These are phyloP conservation scores for Cyclotella choctawhatcheeana DNA, from an alignment of 108 stramenopile genomes.

Conservation along the genomic window DNA sequence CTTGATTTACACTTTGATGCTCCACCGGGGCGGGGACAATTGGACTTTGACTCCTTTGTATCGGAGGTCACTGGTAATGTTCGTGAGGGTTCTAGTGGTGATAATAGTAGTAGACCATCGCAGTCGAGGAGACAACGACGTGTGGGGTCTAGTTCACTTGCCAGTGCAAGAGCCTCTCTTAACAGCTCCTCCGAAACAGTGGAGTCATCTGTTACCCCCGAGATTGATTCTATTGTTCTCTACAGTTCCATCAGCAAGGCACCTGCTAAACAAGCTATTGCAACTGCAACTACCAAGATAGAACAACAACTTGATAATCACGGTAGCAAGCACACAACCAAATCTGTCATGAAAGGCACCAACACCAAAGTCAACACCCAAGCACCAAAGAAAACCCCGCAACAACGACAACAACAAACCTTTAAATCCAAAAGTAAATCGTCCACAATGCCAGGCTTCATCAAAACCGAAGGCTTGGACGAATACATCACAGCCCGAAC, in stretches of 20 bases:
- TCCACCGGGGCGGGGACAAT: background rate
- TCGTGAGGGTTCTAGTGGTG: background rate
- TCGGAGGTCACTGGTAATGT: background rate
- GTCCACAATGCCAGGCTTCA: conserved; percentile 84
- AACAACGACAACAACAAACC: no score
- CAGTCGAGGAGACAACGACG: background rate
- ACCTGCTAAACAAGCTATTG: background rate
- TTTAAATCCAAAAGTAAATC: conserved; percentile 44
- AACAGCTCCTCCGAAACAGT: background rate
- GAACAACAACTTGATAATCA: conserved; percentile 1
- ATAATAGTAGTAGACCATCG: background rate
- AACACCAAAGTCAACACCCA: background rate
- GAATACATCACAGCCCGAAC: conserved; percentile 10
- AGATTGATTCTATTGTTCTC: conserved; percentile 11
- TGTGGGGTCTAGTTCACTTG: background rate
- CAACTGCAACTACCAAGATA: background rate
- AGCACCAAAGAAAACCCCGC: no score
- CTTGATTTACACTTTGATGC: background rate
- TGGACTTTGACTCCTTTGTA: conserved; percentile 3
- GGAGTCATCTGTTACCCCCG: background rate
- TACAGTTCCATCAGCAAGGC: conserved; percentile 10
- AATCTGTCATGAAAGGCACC: background rate
- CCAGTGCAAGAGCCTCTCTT: background rate
- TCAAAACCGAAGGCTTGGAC: conserved; percentile 26
- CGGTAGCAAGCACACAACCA: background rate